Evolutionary conservation across 345 rosid species (phyloP), one percentile per base, ranked within the genome.

Genomic region (Hevea brasiliensis): DNA sequence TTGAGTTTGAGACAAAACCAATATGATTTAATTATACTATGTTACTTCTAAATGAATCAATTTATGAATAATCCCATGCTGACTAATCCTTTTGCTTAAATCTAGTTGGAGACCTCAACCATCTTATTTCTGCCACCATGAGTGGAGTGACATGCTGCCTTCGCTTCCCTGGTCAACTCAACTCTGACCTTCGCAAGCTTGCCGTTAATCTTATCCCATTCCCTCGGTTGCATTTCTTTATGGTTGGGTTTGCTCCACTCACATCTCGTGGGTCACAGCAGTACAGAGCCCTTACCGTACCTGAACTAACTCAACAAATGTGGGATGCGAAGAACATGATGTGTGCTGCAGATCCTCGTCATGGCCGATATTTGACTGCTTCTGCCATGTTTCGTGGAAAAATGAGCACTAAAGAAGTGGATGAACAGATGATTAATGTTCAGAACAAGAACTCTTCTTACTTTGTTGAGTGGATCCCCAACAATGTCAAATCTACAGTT

Each of bases 321-420:
- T 88, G 96, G 96, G 96, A 90, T 70, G 80, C 92, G 70, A 89
- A 89, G 84, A 89, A 89, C 78, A 89, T 89, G 94, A 89, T 89
- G 91, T 87, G 92, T 45, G 92, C 92, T 0, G 92, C 92, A 41
- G 92, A 87, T 79, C 94, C 92, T 24, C 89, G 92, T 6, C 94
- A 89, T 24, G 95, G 94, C 0, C 65, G 92, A 27, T 89, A 87
- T 82, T 81, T 87, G 27, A 89, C 94, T 1, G 94, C 94, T 57
- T 89, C 94, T 2, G 94, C 94, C 18, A 80, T 89, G 89, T 90
- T 90, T 84, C 95, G 92, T 7, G 95, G 95, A 21, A 90, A 90
- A 80, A 90, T 90, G 95, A 90, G 95, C 84, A 90, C 95, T 0
- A 90, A 90, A 72, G 92, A 90, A 82, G 95, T 90, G 0, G 95